These are phyloP conservation scores for Magnolia changhungtana DNA, from an alignment of 164 flowering plant species.

Conservation along the genomic window DNA sequence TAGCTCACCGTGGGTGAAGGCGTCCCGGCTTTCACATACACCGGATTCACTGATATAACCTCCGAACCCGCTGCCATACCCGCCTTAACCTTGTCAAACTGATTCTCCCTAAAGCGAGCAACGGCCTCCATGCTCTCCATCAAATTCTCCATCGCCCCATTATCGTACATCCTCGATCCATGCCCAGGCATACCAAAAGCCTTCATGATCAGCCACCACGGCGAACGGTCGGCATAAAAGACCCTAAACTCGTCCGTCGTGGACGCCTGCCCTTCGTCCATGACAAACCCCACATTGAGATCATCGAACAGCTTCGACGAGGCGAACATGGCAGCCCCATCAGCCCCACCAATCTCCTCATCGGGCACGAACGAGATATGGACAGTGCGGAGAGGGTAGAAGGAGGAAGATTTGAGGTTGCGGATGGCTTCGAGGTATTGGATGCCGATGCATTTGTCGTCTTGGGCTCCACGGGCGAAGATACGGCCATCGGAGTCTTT, in stretches of 20 bases:
- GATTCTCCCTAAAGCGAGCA: slow-evolving; percentile 53
- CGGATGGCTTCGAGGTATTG: slow-evolving; percentile 45
- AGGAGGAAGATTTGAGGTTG: slow-evolving; percentile 25
- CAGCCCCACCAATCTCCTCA: slow-evolving; percentile 84
- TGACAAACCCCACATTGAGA: slow-evolving; percentile 71
- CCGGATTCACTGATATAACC: slow-evolving; percentile 86
- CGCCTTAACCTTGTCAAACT: slow-evolving; percentile 80
- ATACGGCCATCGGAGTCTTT: slow-evolving; percentile 52
- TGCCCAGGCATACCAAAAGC: slow-evolving; percentile 81
- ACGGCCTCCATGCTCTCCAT: slow-evolving; percentile 80
- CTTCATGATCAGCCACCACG: slow-evolving; percentile 61
- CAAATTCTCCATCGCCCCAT: slow-evolving; percentile 86
- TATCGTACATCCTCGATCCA: slow-evolving; percentile 78
- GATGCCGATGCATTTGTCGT: slow-evolving; percentile 80
- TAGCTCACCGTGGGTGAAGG: slow-evolving; percentile 52
- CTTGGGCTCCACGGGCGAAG: slow-evolving; percentile 90
- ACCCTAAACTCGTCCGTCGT: slow-evolving; percentile 60
- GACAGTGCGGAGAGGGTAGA: slow-evolving; percentile 44
- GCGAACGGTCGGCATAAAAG: slow-evolving; percentile 76
- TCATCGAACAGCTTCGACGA: slow-evolving; percentile 51
- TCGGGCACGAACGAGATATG: slow-evolving; percentile 76
- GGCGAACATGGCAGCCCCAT: slow-evolving; percentile 62
- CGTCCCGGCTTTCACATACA: slow-evolving; percentile 71
- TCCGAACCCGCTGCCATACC: slow-evolving; percentile 62
- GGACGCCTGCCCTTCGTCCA: slow-evolving; percentile 95